Conservation (phyloP, 352 stramenopile species). For the Phytophthora aleatoria region DNA sequence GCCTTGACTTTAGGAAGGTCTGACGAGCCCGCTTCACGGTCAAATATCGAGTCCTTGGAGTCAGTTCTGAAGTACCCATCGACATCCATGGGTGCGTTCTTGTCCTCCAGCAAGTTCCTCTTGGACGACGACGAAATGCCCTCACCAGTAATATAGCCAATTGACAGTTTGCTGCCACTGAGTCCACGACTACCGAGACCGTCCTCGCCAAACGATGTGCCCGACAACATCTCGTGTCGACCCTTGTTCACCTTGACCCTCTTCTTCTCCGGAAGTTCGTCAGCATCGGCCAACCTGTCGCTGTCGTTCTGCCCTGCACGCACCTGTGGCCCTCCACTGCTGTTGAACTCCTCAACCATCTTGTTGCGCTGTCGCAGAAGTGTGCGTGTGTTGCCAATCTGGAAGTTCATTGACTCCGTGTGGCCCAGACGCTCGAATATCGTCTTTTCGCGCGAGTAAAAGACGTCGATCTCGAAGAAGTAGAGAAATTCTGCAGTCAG, state of each 20-base stretch:
- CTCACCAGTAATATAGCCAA: conserved; percentile 42
- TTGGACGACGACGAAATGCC: conserved; percentile 43
- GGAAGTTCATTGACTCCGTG: conserved; percentile 79
- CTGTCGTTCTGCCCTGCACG: conserved; percentile 39
- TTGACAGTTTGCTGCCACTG: conserved; percentile 11
- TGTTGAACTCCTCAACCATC: conserved; percentile 53
- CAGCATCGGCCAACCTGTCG: conserved; percentile 49
- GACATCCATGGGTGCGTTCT: conserved; percentile 38
- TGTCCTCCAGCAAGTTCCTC: conserved; percentile 29
- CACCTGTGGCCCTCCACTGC: conserved; percentile 36
- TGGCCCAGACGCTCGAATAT: conserved; percentile 69
- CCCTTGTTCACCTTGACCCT: conserved; percentile 60
- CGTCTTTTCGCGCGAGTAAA: conserved; percentile 65
- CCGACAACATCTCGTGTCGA: conserved; percentile 46
- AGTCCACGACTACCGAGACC: conserved; percentile 20
- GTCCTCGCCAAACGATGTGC: conserved; percentile 46
- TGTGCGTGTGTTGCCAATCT: conserved; percentile 87
- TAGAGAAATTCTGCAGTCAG: conserved; percentile 75
- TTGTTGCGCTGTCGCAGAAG: conserved; percentile 85
- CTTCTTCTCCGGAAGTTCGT: conserved; percentile 83
- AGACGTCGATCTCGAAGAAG: conserved; percentile 88
- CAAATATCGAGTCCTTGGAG: conserved; percentile 62
- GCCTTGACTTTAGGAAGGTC: conserved; percentile 36
- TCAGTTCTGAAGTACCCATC: conserved; percentile 52
- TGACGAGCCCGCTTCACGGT: conserved; percentile 37